Evolutionary conservation across 2,329 filamentous ascomycete genomes (phyloP).

Genomic region (Aquanectria penicillioides): DNA sequence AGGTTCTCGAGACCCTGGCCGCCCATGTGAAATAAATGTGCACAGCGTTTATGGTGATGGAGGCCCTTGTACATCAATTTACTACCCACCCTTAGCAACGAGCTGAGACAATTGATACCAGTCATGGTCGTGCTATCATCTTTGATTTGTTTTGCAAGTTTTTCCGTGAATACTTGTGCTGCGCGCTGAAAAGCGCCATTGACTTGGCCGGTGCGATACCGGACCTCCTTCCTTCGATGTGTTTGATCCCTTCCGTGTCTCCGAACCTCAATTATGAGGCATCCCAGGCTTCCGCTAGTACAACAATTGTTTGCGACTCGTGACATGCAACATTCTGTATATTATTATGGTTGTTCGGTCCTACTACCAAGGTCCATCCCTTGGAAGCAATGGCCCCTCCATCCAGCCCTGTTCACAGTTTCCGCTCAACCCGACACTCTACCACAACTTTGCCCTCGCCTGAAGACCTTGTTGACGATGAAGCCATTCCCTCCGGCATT

Average conservation of each 20-base stretch:
- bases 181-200: conserved; percentile 17
- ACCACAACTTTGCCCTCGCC: too few species aligned
- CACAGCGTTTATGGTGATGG: conserved; percentile 54
- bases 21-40: conserved; percentile 81
- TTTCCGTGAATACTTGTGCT: conserved; percentile 28
- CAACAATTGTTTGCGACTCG: conserved; percentile 16
- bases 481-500: conserved; percentile 39
- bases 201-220: conserved; percentile 24
- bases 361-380: neutral
- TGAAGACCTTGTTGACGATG: conserved; percentile 15
- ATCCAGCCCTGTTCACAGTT: conserved; percentile 12
- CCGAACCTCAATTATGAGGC: conserved; percentile 17
- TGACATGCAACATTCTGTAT: conserved; percentile 20
- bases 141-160: conserved; percentile 23
- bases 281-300: conserved; percentile 1
- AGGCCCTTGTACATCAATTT: conserved; percentile 56
- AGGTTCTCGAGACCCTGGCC: conserved; percentile 88
- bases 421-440: conserved; percentile 14
- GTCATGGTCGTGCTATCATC: conserved; percentile 44
- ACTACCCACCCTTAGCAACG: conserved; percentile 48
- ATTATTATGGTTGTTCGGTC: conserved; percentile 18
- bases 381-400: conserved; percentile 26
- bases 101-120: conserved; percentile 50
- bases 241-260: conserved; percentile 17
- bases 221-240: conserved; percentile 12